Evolutionary conservation across 164 flowering plant genomes (phyloP), one percentile per base, ranked within the genome.

Genomic region (Stephania yunnanensis): DNA sequence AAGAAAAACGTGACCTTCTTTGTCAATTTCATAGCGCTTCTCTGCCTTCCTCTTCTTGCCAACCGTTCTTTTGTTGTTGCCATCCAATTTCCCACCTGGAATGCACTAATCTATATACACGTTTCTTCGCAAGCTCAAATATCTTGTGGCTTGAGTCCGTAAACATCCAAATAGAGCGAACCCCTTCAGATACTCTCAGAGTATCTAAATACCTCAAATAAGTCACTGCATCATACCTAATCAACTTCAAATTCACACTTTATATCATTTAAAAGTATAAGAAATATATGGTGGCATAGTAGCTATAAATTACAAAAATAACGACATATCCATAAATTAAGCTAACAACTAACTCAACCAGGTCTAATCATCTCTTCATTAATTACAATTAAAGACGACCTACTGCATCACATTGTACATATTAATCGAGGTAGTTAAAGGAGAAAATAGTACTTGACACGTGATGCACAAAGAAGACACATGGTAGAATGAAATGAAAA

Each of bases 101-200:
- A 73, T 80, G 85, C 71, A 78, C 87, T 80, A 91, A 81, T 68
- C 82, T 88, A 78, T 87, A 96, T 70, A 96, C 98, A 52, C 99
- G 87, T 82, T 89, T 94, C 87, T 94, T 96, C 42, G 98, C 97
- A 81, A 79, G 87, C 76, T 96, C 99, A 83, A 96, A 96, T 73
- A 94, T 92, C 89, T 96, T 96, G 82, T 91, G 87, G 78, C 98
- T 94, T 3, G 98, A 88, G 80, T 94, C 97, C 7, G 98, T 95
- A 81, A 96, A 94, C 72, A 94, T 90, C 99, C 99, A 96, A 63
- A 96, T 91, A 68, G 99, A 96, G 19, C 94, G 84, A 79, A 91
- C 87, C 73, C 97, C 95, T 87, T 94, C 99, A 7, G 99, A 91
- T 67, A 87, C 98, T 83, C 99, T 90, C 68, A 96, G 83, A 6